phyloP scores from a whole-genome alignment of 1,284 basidiomycete genomes.

The Apiotrichum brassicae region DNA sequence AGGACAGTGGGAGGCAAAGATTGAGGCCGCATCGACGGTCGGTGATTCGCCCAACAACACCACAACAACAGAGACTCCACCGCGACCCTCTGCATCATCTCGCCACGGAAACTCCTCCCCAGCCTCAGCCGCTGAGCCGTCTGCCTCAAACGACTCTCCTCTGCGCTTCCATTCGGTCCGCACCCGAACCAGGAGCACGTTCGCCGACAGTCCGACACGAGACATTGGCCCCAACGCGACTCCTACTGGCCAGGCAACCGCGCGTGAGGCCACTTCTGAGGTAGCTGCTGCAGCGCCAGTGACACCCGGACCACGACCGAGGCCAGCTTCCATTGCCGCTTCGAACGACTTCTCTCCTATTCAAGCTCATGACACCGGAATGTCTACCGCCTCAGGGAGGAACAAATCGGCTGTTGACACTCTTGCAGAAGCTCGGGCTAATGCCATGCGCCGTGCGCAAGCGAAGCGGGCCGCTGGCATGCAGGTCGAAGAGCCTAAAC shows the following conservation, averaged over 20 bases:
- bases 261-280: neutral
- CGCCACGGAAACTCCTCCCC: too few relatives aligned
- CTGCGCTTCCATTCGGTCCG: neutral
- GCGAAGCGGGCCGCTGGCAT: conserved; percentile 30
- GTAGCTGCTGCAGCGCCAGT: neutral
- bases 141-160: neutral
- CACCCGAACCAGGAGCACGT: neutral
- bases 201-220: neutral
- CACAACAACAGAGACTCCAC: neutral
- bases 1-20: conserved; percentile 41
- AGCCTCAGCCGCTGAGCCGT: too few relatives aligned
- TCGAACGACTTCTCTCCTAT: neutral
- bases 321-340: neutral
- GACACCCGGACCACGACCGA: conserved; percentile 6
- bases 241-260: too few relatives aligned
- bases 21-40: conserved; percentile 18
- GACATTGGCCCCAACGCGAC: too few relatives aligned
- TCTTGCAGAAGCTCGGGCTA: conserved; percentile 38
- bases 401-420: conserved; percentile 33
- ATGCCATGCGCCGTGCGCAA: conserved; percentile 36
- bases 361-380: conserved; percentile 27
- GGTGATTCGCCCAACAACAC: neutral
- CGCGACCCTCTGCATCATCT: neutral
- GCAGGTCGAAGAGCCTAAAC: conserved; percentile 5
- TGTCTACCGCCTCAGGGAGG: conserved; percentile 9